These are phyloP conservation scores for Macrotyloma uniflorum DNA, from an alignment of 306 rosid genomes.

Conservation along the genomic window DNA sequence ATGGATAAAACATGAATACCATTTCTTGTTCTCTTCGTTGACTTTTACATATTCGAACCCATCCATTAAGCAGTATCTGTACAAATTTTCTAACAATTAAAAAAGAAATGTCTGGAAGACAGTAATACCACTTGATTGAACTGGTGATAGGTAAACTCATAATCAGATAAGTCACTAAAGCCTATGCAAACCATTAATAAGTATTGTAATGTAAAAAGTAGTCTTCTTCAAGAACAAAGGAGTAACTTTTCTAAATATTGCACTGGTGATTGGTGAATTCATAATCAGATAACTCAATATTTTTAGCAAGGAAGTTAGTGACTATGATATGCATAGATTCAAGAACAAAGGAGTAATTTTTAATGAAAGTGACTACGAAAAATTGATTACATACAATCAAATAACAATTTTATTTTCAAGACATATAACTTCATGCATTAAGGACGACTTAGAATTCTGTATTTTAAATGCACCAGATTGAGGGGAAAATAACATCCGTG, in stretches of 20 bases:
- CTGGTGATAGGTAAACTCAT: conserved; percentile 7
- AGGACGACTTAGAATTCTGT: background rate
- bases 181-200: background rate
- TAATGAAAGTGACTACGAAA: background rate
- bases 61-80: conserved; percentile 77
- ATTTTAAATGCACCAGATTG: conserved; percentile 10
- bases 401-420: background rate
- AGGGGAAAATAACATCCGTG: conserved; percentile 1
- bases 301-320: background rate
- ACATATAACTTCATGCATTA: background rate
- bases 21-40: conserved; percentile 86
- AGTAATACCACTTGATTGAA: conserved; percentile 14
- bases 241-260: too few species aligned
- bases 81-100: conserved; percentile 26
- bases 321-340: conserved; percentile 12
- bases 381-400: background rate
- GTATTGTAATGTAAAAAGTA: background rate
- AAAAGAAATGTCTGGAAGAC: background rate
- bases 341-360: background rate
- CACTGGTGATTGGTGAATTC: too few species aligned
- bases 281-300: too few species aligned
- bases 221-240: too few species aligned
- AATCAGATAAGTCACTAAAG: background rate
- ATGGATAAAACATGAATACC: conserved; percentile 48
- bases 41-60: conserved; percentile 72